Evolutionary conservation across 192 early-diverging fungal species (phyloP).

Genomic region (Powellomyces hirtus): DNA sequence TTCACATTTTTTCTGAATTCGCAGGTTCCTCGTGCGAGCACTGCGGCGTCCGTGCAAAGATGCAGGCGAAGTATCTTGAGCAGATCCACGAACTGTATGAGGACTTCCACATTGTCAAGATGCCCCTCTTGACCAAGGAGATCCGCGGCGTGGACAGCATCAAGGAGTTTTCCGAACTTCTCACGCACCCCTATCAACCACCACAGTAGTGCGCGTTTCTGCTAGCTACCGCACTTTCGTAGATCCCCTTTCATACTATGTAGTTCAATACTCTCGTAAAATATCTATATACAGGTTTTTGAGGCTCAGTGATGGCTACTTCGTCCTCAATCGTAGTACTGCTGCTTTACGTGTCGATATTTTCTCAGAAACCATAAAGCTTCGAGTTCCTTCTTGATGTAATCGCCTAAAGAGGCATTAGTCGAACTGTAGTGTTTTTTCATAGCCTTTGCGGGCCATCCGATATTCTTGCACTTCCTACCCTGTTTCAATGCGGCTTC

Average conservation of each 20-base stretch:
- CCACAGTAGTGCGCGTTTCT: neutral
- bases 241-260: too few species aligned
- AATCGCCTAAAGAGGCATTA: conserved; percentile 14
- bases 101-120: conserved; percentile 93
- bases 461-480: too few species aligned
- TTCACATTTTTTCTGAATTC: neutral
- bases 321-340: conserved; percentile 18
- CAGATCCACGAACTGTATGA: conserved; percentile 99
- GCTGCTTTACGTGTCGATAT: conserved; percentile 25
- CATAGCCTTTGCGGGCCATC: too few species aligned
- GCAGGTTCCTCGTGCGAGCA: conserved; percentile 53
- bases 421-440: too few species aligned
- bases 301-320: too few species aligned
- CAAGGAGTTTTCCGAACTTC: conserved; percentile 87
- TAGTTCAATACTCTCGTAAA: too few species aligned
- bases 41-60: conserved; percentile 90
- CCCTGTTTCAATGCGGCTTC: conserved; percentile 31
- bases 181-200: conserved; percentile 73
- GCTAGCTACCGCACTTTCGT: too few species aligned
- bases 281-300: too few species aligned
- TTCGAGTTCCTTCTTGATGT: conserved; percentile 37
- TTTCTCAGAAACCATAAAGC: conserved; percentile 41
- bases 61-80: conserved; percentile 98
- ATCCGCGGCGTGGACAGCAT: conserved; percentile 93
- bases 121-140: conserved; percentile 95